Percentiles rank a stretch among this genome's conserved stretches.
These are phyloP conservation scores for Pseudozyma thailandica DNA, from an alignment of 1,284 basidiomycete genomes.

Conservation along the genomic window DNA sequence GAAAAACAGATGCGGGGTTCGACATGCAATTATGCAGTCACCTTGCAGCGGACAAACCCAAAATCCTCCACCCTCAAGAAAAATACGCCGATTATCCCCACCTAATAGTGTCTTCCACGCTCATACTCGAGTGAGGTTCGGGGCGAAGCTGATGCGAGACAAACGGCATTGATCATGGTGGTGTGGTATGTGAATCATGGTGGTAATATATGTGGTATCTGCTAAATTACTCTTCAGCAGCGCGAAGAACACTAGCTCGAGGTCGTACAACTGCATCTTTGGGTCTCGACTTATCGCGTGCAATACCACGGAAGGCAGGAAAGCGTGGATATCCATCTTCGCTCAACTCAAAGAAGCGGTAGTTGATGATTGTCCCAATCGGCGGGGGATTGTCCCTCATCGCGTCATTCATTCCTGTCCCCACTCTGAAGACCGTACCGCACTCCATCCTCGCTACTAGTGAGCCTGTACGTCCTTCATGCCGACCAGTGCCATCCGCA, in stretches of 20 bases:
- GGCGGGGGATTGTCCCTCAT: conserved; percentile 66
- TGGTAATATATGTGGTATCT: not conserved
- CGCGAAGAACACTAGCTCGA: conserved; percentile 11
- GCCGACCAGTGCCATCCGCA: conserved; percentile 73
- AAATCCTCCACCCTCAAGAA: no score
- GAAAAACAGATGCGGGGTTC: not conserved
- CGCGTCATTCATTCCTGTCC: conserved; percentile 59
- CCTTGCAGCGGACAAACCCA: conserved; percentile 5
- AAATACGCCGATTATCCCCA: no score
- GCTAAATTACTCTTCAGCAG: conserved; percentile 3
- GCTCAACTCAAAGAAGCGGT: conserved; percentile 77
- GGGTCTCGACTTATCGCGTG: conserved; percentile 46
- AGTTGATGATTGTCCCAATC: conserved; percentile 74
- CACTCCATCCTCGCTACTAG: conserved; percentile 76
- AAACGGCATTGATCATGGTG: not conserved
- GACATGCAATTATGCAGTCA: conserved; percentile 12
- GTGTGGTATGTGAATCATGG: no score
- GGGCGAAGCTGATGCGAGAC: not conserved
- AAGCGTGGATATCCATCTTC: conserved; percentile 72
- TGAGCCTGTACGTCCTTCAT: conserved; percentile 73
- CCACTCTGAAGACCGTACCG: conserved; percentile 70
- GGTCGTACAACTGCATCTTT: conserved; percentile 54
- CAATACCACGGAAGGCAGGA: conserved; percentile 74
- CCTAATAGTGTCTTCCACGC: no score
- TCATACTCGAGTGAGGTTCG: no score